These are phyloP conservation scores for Sphagnum contortum DNA, from an alignment of 225 moss, liverwort and hornwort genomes.

Conservation along the genomic window DNA sequence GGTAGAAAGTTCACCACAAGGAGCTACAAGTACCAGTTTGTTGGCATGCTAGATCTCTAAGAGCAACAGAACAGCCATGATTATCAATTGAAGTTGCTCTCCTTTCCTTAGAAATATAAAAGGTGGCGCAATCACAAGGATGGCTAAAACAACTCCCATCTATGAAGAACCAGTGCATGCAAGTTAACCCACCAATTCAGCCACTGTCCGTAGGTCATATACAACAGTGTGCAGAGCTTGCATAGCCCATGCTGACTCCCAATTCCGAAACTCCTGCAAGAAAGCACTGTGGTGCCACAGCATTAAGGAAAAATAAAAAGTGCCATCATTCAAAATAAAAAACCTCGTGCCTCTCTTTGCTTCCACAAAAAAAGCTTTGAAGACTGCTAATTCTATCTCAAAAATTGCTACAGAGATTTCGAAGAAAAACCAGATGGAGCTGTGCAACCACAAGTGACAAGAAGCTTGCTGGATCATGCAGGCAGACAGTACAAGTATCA, in stretches of 20 bases:
- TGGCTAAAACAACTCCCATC: no score
- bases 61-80: no score
- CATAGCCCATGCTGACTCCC: slow-evolving; percentile 98
- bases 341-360: not conserved
- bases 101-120: no score
- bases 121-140: no score
- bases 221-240: slow-evolving; percentile 78
- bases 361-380: not conserved
- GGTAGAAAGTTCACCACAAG: no score
- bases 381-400: not conserved
- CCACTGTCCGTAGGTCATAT: slow-evolving; percentile 76
- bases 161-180: not conserved
- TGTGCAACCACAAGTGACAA: not conserved
- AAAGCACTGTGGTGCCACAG: slow-evolving; percentile 54
- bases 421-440: not conserved
- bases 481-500: no score
- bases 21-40: no score
- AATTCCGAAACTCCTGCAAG: slow-evolving; percentile 95
- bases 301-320: slow-evolving; percentile 19
- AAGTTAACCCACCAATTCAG: slow-evolving; percentile 64
- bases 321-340: not conserved
- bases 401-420: not conserved
- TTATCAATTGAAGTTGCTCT: no score
- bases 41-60: no score
- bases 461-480: no score